Base-by-base conservation (phyloP, 768 basidiomycete species). In the Suillus alpinus region DNA sequence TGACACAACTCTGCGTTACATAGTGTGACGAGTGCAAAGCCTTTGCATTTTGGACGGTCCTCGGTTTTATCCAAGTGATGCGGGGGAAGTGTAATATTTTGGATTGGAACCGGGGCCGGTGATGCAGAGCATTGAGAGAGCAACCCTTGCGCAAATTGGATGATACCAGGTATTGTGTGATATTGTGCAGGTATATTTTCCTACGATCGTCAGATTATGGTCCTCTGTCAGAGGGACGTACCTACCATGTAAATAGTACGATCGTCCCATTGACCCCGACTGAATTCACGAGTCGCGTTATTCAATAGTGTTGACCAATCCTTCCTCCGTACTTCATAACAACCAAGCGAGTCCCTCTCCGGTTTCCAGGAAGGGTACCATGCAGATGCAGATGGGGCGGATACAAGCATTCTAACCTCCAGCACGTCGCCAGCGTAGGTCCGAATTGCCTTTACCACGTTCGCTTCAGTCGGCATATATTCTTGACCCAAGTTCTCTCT, bases 1-100 rank as follows among this genome's bases (percentile, higher is more conserved):
- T 80, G 71, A 2, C 74, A 78, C 29, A 84, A 79, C 1, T 74
- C 70, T 1, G 68, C 39, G 5, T 72, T 60, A 2, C 76, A 70
- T 47, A 93, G 75, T 0, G 84, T 84, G 58, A 93, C 75, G 32
- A 94, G 81, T 0, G 90, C 89, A 63, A 92, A 93, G 1, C 89
- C 88, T 76, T 88, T 92, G 71, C 82, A 87, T 58, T 80, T 82
- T 2, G 87, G 84, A 14, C 73, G 65, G 29, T 81, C 79, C 2
- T 74, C 83, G 14, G 83, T 80, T 56, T 78, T 78, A 68, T 90
- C 89, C 52, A 82, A 80, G 68, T 87, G 82, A 65, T 92, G 88
- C 0, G 83, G 77, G 13, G 86, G 88, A 31, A 90, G 77, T 1
- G 72, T 62, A 44, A 94, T 76, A 40, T 69, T 63, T 67, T 92